Conservation (phyloP, 2,329 filamentous ascomycete species). For the Penicillium oxalicum region DNA sequence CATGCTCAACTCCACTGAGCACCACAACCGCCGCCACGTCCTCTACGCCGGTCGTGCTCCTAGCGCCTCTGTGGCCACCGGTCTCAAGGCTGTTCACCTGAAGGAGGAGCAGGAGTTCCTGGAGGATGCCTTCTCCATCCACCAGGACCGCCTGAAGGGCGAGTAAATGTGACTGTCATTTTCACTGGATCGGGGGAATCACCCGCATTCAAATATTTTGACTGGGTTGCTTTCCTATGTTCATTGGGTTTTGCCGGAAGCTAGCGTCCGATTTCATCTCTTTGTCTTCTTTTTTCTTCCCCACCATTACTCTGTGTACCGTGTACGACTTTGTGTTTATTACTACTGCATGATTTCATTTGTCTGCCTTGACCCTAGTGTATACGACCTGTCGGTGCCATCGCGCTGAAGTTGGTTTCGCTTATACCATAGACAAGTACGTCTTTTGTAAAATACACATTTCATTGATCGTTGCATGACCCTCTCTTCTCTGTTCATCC, state of each 20-base stretch:
- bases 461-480: slow-evolving; percentile 11
- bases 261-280: slow-evolving; percentile 23
- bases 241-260: slow-evolving; percentile 20
- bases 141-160: slow-evolving; percentile 62
- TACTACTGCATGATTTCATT: slow-evolving; percentile 21
- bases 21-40: slow-evolving; percentile 89
- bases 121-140: slow-evolving; percentile 56
- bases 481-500: no score
- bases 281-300: no score
- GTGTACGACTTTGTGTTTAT: slow-evolving; percentile 7
- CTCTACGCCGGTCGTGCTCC: slow-evolving; percentile 95
- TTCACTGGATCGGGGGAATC: slow-evolving; percentile 1
- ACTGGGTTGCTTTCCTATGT: slow-evolving; percentile 20
- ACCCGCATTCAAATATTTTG: slow-evolving; percentile 7
- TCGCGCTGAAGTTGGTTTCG: slow-evolving; percentile 13
- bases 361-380: slow-evolving; percentile 22
- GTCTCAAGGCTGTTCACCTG: slow-evolving; percentile 77
- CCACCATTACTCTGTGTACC: slow-evolving; percentile 20
- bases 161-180: slow-evolving; percentile 41
- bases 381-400: slow-evolving; percentile 19
- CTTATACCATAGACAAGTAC: slow-evolving; percentile 25
- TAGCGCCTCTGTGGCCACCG: slow-evolving; percentile 88
- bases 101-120: slow-evolving; percentile 90
- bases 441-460: slow-evolving; percentile 23
- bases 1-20: slow-evolving; percentile 81